Evolutionary conservation across 371 early-diverging fungal genomes (phyloP).

Genomic region (Lichtheimia corymbifera): DNA sequence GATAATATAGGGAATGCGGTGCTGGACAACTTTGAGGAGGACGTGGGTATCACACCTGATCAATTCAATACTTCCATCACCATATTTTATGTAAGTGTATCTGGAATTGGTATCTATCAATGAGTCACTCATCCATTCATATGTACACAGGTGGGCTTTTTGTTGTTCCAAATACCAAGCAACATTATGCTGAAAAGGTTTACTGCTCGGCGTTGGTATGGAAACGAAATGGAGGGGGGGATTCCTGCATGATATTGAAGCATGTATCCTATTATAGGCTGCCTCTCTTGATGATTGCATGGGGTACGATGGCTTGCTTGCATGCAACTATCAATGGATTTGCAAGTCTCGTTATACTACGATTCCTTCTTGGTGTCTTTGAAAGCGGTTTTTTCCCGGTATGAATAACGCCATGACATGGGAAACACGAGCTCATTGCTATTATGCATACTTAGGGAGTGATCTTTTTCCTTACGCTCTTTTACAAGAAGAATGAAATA

Average conservation of each 20-base stretch:
- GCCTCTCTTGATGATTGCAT: conserved; percentile 41
- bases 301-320: conserved; percentile 42
- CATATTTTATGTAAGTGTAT: conserved; percentile 39
- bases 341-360: conserved; percentile 27
- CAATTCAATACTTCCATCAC: conserved; percentile 50
- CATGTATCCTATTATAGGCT: conserved; percentile 23
- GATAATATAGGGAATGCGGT: conserved; percentile 51
- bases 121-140: not conserved
- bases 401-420: not conserved
- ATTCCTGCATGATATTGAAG: not conserved
- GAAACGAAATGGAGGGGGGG: too few species aligned
- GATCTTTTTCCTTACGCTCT: conserved; percentile 40
- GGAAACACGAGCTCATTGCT: too few species aligned
- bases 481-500: conserved; percentile 51
- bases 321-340: conserved; percentile 38
- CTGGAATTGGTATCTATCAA: not conserved
- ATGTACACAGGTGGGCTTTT: conserved; percentile 34
- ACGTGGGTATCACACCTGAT: conserved; percentile 45
- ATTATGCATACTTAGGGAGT: conserved; percentile 20
- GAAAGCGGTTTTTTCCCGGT: conserved; percentile 52
- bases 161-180: conserved; percentile 51
- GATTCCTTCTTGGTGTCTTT: conserved; percentile 47
- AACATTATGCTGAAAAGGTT: conserved; percentile 44
- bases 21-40: conserved; percentile 50
- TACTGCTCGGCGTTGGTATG: conserved; percentile 43